These are phyloP conservation scores for Lycium barbarum DNA, from an alignment of 257 asterid genomes.

Conservation along the genomic window DNA sequence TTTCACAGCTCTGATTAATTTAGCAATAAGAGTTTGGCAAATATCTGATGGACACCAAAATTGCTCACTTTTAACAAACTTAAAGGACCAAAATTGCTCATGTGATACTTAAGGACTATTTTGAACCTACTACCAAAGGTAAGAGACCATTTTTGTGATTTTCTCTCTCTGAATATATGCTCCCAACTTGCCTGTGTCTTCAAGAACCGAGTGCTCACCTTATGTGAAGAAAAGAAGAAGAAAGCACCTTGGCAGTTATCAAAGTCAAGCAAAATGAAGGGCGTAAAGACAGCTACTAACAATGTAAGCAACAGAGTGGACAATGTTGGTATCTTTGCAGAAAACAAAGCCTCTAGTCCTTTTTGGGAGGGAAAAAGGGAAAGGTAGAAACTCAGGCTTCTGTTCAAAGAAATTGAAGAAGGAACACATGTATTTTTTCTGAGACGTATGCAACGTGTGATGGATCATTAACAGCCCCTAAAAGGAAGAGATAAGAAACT, in stretches of 20 bases:
- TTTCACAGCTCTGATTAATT: too few species aligned
- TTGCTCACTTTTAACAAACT: too few species aligned
- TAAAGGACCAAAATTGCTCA: too few species aligned
- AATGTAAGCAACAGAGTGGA: not conserved
- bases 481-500: constrained; percentile 43
- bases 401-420: constrained; percentile 16
- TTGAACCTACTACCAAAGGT: too few species aligned
- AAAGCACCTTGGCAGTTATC: not conserved
- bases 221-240: constrained; percentile 19
- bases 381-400: not conserved
- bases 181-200: not conserved
- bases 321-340: not conserved
- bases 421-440: not conserved
- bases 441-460: not conserved
- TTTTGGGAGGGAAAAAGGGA: not conserved
- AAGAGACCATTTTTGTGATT: too few species aligned
- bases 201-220: not conserved
- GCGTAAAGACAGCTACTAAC: not conserved
- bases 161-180: too few species aligned
- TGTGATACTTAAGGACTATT: too few species aligned
- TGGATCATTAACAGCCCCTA: not conserved
- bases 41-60: too few species aligned
- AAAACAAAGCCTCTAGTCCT: not conserved
- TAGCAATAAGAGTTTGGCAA: too few species aligned
- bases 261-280: not conserved